Evolutionary conservation across 1,139 yeast genomes (phyloP).

Genomic region (Scheffersomyces titani): DNA sequence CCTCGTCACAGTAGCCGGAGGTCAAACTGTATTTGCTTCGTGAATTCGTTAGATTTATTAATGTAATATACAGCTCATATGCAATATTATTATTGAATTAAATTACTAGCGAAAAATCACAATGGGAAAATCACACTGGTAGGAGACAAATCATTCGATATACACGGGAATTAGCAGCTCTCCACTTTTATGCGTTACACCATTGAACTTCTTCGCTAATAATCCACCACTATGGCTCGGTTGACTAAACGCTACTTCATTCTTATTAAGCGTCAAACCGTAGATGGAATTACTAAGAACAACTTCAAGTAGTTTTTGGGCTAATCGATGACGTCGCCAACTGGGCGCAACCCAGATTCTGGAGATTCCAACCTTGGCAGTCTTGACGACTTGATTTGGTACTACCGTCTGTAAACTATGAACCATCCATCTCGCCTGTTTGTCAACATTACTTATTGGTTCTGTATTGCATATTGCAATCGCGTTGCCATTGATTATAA

Average conservation of each 20-base stretch:
- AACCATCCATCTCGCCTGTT: conserved; percentile 52
- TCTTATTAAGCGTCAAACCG: conserved; percentile 45
- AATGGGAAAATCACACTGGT: neutral
- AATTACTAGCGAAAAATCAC: neutral
- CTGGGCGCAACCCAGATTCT: conserved; percentile 63
- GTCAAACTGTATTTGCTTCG: conserved; percentile 49
- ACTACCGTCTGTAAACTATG: conserved; percentile 34
- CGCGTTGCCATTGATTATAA: conserved; percentile 39
- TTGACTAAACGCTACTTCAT: conserved; percentile 67
- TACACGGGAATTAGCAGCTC: conserved; percentile 54
- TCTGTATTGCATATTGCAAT: conserved; percentile 57
- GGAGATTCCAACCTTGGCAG: conserved; percentile 55
- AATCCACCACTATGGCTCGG: conserved; percentile 65
- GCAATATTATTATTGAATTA: neutral
- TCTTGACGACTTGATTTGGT: conserved; percentile 30
- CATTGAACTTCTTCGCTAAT: conserved; percentile 54
- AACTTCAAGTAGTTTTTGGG: conserved; percentile 39
- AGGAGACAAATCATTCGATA: conserved; percentile 20
- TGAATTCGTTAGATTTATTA: neutral
- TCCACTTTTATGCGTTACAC: conserved; percentile 52
- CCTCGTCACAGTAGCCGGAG: conserved; percentile 47
- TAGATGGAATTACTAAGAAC: conserved; percentile 48
- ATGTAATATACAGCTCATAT: neutral
- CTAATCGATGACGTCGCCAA: conserved; percentile 56
- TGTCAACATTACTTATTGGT: conserved; percentile 19